Conservation (phyloP, 768 basidiomycete species). For the Lactarius quietus region DNA sequence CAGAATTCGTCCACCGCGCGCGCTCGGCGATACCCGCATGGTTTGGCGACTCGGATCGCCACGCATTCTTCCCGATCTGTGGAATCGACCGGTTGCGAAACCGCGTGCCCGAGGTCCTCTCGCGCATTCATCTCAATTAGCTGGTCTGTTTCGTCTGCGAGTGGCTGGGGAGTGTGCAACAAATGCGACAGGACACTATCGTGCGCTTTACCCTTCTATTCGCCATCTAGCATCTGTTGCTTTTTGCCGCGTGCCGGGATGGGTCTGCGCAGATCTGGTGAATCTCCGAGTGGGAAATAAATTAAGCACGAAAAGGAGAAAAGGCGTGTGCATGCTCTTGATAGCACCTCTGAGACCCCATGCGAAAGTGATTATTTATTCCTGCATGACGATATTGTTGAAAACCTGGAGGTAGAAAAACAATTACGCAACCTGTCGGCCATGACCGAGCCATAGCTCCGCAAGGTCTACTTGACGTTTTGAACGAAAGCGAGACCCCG, state of each 20-base stretch:
- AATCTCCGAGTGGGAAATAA: slow-evolving; percentile 67
- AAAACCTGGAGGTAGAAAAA: too few species aligned
- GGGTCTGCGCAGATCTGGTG: slow-evolving; percentile 73
- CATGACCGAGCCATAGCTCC: slow-evolving; percentile 72
- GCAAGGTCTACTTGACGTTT: slow-evolving; percentile 63
- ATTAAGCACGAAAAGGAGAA: slow-evolving; percentile 76
- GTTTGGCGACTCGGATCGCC: too few species aligned
- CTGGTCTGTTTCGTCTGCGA: slow-evolving; percentile 62
- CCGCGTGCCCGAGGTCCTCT: slow-evolving; percentile 50
- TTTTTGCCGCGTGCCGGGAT: slow-evolving; percentile 72
- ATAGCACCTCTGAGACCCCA: slow-evolving; percentile 57
- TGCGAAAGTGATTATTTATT: slow-evolving; percentile 57
- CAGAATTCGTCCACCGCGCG: too few species aligned
- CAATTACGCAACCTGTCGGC: slow-evolving; percentile 59
- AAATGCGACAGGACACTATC: slow-evolving; percentile 83
- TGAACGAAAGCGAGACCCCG: slow-evolving; percentile 70
- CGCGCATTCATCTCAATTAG: slow-evolving; percentile 65
- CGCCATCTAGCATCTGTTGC: slow-evolving; percentile 78
- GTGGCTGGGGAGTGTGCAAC: slow-evolving; percentile 55
- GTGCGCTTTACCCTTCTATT: slow-evolving; percentile 49
- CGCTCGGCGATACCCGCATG: too few species aligned
- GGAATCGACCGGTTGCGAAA: slow-evolving; percentile 56
- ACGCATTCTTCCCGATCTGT: too few species aligned
- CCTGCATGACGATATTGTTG: too few species aligned
- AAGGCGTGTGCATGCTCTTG: slow-evolving; percentile 43